Percentiles rank a stretch among this genome's conserved stretches.
Evolutionary conservation across 768 basidiomycete species (phyloP).

Genomic region (Termitomyces sp.): DNA sequence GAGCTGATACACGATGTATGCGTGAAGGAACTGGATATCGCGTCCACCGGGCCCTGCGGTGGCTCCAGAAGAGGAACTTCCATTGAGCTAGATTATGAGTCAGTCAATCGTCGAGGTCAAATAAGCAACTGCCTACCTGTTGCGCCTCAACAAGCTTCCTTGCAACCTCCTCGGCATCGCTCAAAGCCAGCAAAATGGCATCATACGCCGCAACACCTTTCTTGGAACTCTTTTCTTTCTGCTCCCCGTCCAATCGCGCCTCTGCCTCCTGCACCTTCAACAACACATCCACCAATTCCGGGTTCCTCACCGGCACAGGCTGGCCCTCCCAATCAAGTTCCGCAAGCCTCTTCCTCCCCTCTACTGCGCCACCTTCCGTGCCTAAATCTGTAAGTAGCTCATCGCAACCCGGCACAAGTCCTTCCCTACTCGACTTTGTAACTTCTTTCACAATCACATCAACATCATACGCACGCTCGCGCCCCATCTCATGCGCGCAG

Average conservation of each 20-base stretch:
- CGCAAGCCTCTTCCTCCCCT: constrained; percentile 51
- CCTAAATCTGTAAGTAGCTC: constrained; percentile 48
- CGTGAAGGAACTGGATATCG: constrained; percentile 82
- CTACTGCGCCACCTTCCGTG: constrained; percentile 34
- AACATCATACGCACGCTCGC: constrained; percentile 76
- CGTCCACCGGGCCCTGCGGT: constrained; percentile 43
- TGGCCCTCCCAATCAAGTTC: constrained; percentile 77
- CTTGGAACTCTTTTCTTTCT: constrained; percentile 46
- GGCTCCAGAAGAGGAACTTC: constrained; percentile 30
- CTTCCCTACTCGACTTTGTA: constrained; percentile 49
- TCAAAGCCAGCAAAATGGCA: constrained; percentile 75
- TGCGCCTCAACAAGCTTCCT: constrained; percentile 81
- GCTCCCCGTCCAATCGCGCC: constrained; percentile 42
- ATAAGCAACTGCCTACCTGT: constrained; percentile 45
- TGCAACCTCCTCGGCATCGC: constrained; percentile 86
- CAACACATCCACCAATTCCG: constrained; percentile 86
- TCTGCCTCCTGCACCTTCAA: constrained; percentile 81
- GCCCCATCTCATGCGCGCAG: constrained; percentile 86
- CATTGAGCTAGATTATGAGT: constrained; percentile 29
- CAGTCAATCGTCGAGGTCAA: background rate
- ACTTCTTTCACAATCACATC: constrained; percentile 70
- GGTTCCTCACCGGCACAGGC: constrained; percentile 81
- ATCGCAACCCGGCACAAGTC: constrained; percentile 64
- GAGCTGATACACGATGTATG: constrained; percentile 85
- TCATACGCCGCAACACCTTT: constrained; percentile 86